Conservation (phyloP, 2,329 filamentous ascomycete species). For the Fusarium coffeatum region DNA sequence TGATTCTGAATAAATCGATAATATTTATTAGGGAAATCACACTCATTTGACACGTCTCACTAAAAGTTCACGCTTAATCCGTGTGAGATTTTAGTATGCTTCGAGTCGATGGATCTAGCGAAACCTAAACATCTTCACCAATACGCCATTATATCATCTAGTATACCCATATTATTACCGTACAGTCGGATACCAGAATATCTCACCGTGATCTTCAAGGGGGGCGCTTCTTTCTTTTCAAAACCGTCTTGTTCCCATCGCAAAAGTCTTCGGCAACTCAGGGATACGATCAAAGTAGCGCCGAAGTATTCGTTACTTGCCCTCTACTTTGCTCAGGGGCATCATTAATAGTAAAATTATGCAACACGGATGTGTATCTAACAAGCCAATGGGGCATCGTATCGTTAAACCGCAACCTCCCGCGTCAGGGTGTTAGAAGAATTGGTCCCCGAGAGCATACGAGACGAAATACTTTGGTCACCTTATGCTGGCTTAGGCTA, state of each 20-base stretch:
- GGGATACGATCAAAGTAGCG: conserved; percentile 9
- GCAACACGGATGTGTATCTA: conserved; percentile 27
- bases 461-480: background rate
- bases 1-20: background rate
- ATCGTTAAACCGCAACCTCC: conserved; percentile 9
- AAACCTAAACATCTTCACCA: conserved; percentile 4
- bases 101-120: background rate
- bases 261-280: background rate
- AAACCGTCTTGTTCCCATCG: conserved; percentile 27
- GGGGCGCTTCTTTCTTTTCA: background rate
- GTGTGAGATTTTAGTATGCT: conserved; percentile 30
- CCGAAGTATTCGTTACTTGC: conserved; percentile 21
- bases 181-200: conserved; percentile 1
- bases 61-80: conserved; percentile 5
- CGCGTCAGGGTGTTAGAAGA: background rate
- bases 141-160: background rate
- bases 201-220: conserved; percentile 1
- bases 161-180: conserved; percentile 16
- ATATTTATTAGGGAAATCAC: background rate
- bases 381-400: conserved; percentile 16
- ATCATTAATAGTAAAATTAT: conserved; percentile 15
- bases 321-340: conserved; percentile 15
- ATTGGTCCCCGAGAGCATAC: background rate
- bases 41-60: conserved; percentile 16
- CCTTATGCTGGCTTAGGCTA: background rate